Base-by-base conservation (phyloP, 331 rosid genomes). In the Stylosanthes scabra region DNA sequence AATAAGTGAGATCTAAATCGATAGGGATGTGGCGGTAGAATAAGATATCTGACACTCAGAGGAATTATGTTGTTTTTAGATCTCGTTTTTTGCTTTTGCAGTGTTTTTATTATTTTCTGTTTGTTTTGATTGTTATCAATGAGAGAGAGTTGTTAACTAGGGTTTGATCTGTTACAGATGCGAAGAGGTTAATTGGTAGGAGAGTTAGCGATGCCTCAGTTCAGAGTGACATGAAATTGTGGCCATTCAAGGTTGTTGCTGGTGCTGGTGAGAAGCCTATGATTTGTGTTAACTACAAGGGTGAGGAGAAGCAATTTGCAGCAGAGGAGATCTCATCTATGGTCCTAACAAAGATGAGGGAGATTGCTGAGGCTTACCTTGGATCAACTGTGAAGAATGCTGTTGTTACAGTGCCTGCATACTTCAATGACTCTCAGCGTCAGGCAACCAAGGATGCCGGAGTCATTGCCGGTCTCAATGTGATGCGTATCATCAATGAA, bases 401-500 rank as follows among this genome's bases (percentile, higher is more conserved):
- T 0, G 96, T 87, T 13, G 92, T 89, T 6, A 89, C 92, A 0
- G 96, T 89, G 0, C 96, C 96, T 0, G 96, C 93, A 1, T 90
- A 90, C 84, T 90, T 90, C 49, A 90, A 90, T 1, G 93, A 88
- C 64, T 90, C 93, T 3, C 96, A 90, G 81, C 87, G 93, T 34
- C 96, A 90, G 65, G 96, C 96, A 2, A 88, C 96, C 1, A 89
- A 89, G 61, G 96, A 87, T 69, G 95, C 95, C 0, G 95, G 91
- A 11, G 95, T 87, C 27, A 89, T 89, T 68, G 90, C 90, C 1
- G 95, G 95, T 1, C 83, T 89, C 3, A 89, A 89, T 66, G 95
- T 89, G 11, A 58, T 89, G 84, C 74, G 91, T 63, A 89, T 89
- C 6, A 87, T 87, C 1, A 89, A 89, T 3, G 96, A 90, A 70